These are phyloP conservation scores for Begonia masoniana DNA, from an alignment of 306 rosid species.

Conservation along the genomic window DNA sequence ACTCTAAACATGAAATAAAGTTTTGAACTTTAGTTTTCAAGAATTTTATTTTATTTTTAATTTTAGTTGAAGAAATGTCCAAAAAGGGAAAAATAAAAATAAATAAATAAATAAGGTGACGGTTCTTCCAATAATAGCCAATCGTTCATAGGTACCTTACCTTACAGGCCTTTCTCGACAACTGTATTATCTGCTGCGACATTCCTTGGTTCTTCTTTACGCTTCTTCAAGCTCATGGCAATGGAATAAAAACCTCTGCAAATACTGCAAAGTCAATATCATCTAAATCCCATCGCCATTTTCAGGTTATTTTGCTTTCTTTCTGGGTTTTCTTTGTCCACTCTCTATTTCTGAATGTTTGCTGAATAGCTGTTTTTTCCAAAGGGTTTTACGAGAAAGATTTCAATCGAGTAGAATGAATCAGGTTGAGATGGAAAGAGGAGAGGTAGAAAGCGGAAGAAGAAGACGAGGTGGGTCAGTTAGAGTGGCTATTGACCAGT, in stretches of 20 bases:
- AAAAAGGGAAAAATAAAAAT: neutral
- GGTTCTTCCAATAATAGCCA: constrained; percentile 3
- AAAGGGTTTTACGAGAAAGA: neutral
- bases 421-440: constrained; percentile 43
- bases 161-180: neutral
- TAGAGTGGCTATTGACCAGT: constrained; percentile 32
- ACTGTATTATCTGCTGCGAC: neutral
- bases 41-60: neutral
- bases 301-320: neutral
- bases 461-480: constrained; percentile 53
- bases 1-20: too few species aligned
- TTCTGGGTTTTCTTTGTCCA: neutral
- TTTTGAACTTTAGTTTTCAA: too few species aligned
- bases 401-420: neutral
- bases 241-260: neutral
- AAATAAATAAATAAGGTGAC: neutral
- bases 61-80: neutral
- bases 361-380: neutral
- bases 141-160: neutral
- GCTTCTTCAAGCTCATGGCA: neutral
- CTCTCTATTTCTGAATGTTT: neutral
- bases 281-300: neutral
- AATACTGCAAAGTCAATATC: neutral
- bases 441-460: constrained; percentile 22
- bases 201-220: neutral